These are phyloP conservation scores for Flammula alnicola DNA, from an alignment of 1,284 basidiomycete genomes.

Conservation along the genomic window DNA sequence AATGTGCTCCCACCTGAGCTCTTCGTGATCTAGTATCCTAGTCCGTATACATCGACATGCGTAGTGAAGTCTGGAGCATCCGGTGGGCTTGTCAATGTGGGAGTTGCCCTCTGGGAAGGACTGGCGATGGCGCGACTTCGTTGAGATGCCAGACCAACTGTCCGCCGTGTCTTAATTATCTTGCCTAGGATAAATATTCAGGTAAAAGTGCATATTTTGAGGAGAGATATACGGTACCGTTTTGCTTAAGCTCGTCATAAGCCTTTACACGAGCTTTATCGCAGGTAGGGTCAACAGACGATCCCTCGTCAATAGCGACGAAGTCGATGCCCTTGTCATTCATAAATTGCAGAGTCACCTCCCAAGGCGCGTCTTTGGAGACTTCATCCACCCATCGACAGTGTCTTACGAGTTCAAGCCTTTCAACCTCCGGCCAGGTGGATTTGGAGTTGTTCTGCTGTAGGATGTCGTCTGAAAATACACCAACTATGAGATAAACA, in stretches of 20 bases:
- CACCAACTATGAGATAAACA: constrained; percentile 89
- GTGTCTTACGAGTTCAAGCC: constrained; percentile 86
- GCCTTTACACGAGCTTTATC: constrained; percentile 67
- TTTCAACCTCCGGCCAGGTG: constrained; percentile 35
- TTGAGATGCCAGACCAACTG: constrained; percentile 37
- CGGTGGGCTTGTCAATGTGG: constrained; percentile 14
- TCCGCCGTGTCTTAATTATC: constrained; percentile 93
- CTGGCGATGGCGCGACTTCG: constrained; percentile 6
- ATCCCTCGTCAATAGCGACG: constrained; percentile 92
- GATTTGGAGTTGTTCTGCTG: constrained; percentile 48
- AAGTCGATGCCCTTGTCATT: constrained; percentile 90
- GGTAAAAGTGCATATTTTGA: constrained; percentile 5
- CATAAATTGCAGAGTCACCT: constrained; percentile 81
- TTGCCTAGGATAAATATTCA: constrained; percentile 60
- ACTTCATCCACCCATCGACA: constrained; percentile 98
- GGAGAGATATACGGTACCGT: constrained; percentile 19
- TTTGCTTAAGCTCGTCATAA: constrained; percentile 81
- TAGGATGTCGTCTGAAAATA: constrained; percentile 86
- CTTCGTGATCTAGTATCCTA: constrained; percentile 6
- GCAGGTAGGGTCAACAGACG: constrained; percentile 74
- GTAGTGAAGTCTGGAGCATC: constrained; percentile 11
- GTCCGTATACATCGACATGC: constrained; percentile 10
- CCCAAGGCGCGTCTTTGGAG: constrained; percentile 91
- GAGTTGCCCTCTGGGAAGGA: constrained; percentile 20
- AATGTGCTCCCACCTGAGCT: constrained; percentile 15